Base-by-base conservation (phyloP, 2,329 filamentous ascomycete genomes). In the Bimuria novae-zelandiae region DNA sequence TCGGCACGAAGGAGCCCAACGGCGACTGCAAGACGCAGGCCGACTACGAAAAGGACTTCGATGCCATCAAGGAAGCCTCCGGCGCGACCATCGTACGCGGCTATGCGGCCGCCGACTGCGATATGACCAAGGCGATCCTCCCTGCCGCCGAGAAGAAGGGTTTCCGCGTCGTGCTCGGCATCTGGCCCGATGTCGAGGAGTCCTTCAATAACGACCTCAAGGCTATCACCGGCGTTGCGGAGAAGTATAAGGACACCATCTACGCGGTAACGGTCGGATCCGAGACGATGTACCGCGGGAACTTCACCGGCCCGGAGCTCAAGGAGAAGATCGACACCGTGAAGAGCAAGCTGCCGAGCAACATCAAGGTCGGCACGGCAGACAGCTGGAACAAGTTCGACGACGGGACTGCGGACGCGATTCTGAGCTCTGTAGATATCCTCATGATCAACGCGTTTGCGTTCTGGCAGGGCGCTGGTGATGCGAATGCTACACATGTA, bases 381-480 rank as follows among this genome's bases (percentile, higher is more conserved):
- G 87, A 90, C 74, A 84, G 80, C 68, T 90, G 87, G 87, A 89
- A 89, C 76, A 88, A 87, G 74, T 86, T 80, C 65, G 79, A 82
- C 41, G 86, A 89, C 67, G 86, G 86, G 33, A 88, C 86, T 22
- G 86, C 83, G 33, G 83, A 89, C 70, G 77, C 82, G 12, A 76
- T 89, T 58, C 82, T 89, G 64, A 80, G 80, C 41, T 82, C 80
- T 46, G 84, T 88, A 46, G 83, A 82, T 51, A 79, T 89, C 52
- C 75, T 86, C 51, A 76, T 90, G 55, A 79, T 82, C 69, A 89
- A 90, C 67, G 87, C 84, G 22, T 90, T 90, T 69, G 82, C 84
- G 27, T 90, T 88, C 79, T 89, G 87, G 87, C 87, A 90, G 71
- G 85, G 82, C 36, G 80, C 81, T 67, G 75, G 76, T 40, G 81